Evolutionary conservation across 371 early-diverging fungal species (phyloP).

Genomic region (Saksenaea vasiformis): DNA sequence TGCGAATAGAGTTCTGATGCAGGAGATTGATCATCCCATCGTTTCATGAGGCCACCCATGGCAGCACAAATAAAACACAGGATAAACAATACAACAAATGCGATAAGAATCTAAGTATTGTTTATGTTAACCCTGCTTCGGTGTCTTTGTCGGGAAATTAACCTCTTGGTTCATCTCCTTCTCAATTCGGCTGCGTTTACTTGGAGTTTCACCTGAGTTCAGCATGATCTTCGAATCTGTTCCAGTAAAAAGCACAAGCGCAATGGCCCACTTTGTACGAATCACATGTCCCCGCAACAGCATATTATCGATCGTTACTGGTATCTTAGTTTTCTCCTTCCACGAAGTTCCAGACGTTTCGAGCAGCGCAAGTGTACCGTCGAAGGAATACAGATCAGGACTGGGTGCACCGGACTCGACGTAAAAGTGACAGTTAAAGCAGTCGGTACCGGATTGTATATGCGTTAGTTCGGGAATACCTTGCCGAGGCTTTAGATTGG

Average conservation of each 20-base stretch:
- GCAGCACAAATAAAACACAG: slow-evolving; percentile 77
- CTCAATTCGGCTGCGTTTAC: slow-evolving; percentile 90
- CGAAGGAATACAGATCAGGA: slow-evolving; percentile 67
- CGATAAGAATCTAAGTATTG: slow-evolving; percentile 60
- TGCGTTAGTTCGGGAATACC: slow-evolving; percentile 64
- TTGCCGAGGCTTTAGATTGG: slow-evolving; percentile 86
- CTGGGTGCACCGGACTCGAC: slow-evolving; percentile 76
- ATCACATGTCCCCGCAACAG: slow-evolving; percentile 90
- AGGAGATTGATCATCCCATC: slow-evolving; percentile 24
- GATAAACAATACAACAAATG: slow-evolving; percentile 75
- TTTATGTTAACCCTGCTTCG: background rate
- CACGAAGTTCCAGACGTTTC: slow-evolving; percentile 16
- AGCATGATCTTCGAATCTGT: slow-evolving; percentile 91
- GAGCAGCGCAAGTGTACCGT: slow-evolving; percentile 58
- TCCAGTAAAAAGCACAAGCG: slow-evolving; percentile 87
- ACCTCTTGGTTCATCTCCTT: slow-evolving; percentile 87
- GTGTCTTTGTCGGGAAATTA: slow-evolving; percentile 4
- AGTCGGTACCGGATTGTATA: slow-evolving; percentile 66
- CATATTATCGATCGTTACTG: slow-evolving; percentile 80
- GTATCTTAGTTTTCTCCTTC: slow-evolving; percentile 46
- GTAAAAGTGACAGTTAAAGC: slow-evolving; percentile 53
- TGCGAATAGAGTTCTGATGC: slow-evolving; percentile 40
- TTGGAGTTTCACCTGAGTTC: slow-evolving; percentile 84
- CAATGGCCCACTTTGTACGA: slow-evolving; percentile 85
- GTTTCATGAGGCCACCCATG: slow-evolving; percentile 57